A percentile compares a stretch with the other conserved stretches of the same genome.
phyloP scores from a whole-genome alignment of 2,329 filamentous ascomycete species.

The Talaromyces atroroseus region DNA sequence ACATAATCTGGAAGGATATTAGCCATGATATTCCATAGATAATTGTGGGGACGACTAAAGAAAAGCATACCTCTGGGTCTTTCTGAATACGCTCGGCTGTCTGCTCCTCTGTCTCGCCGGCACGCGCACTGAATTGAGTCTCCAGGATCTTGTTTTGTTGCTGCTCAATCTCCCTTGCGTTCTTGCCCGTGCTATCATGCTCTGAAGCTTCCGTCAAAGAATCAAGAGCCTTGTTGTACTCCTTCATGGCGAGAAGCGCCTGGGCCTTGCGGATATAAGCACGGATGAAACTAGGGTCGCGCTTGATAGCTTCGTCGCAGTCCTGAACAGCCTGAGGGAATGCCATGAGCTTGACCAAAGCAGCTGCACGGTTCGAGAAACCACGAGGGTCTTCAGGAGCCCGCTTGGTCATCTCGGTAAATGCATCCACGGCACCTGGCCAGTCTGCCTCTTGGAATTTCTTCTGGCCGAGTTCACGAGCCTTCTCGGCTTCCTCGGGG shows the following conservation, averaged over 20 bases:
- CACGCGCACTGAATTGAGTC: conserved; percentile 83
- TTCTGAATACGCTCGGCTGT: conserved; percentile 84
- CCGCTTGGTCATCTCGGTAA: conserved; percentile 95
- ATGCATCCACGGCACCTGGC: conserved; percentile 89
- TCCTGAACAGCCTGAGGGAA: conserved; percentile 92
- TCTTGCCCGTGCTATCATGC: conserved; percentile 73
- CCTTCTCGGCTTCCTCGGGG: conserved; percentile 88
- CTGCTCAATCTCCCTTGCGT: conserved; percentile 84
- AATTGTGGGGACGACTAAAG: conserved; percentile 2
- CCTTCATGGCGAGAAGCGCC: conserved; percentile 93
- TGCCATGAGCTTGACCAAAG: conserved; percentile 92
- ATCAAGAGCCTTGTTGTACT: conserved; percentile 93
- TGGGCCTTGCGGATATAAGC: conserved; percentile 96
- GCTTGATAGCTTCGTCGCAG: conserved; percentile 85
- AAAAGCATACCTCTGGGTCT: conserved; percentile 72
- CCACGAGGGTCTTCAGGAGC: conserved; percentile 87
- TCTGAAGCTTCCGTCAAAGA: conserved; percentile 74
- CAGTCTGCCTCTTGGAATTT: conserved; percentile 97
- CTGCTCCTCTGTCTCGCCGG: conserved; percentile 94
- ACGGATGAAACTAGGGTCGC: conserved; percentile 85
- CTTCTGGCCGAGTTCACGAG: conserved; percentile 87
- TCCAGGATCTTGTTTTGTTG: conserved; percentile 89
- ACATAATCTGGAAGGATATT: conserved; percentile 60
- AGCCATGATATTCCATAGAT: conserved; percentile 1
- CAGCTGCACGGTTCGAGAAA: conserved; percentile 95